These are phyloP conservation scores for Eimeria maxima DNA, from an alignment of 169 alveolate species.

Conservation along the genomic window DNA sequence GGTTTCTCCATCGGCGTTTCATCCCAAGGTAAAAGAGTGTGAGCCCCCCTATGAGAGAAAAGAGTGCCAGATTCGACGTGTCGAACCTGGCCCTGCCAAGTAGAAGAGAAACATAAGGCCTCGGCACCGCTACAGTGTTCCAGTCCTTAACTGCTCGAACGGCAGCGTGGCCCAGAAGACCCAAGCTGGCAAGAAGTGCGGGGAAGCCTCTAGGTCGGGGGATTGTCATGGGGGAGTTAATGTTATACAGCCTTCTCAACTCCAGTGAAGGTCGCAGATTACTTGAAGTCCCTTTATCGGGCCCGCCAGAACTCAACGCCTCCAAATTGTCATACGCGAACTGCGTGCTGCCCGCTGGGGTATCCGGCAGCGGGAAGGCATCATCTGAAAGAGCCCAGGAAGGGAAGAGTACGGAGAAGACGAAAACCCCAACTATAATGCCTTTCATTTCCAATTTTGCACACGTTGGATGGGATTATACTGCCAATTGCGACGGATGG, in stretches of 20 bases:
- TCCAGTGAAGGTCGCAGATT: slow-evolving; percentile 4
- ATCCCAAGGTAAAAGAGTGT: slow-evolving; percentile 1
- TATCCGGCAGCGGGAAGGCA: background rate
- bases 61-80: slow-evolving; percentile 12
- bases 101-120: background rate
- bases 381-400: background rate
- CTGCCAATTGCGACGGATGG: too few species aligned
- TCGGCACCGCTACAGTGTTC: slow-evolving; percentile 19
- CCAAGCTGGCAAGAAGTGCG: slow-evolving; percentile 25
- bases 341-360: too few species aligned
- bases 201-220: slow-evolving; percentile 63
- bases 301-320: too few species aligned
- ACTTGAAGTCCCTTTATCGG: background rate
- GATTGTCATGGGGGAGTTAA: background rate
- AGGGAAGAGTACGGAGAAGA: background rate
- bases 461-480: background rate
- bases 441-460: background rate
- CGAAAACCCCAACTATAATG: background rate
- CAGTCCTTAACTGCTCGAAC: slow-evolving; percentile 3
- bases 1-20: slow-evolving; percentile 20
- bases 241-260: slow-evolving; percentile 16
- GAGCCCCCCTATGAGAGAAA: background rate
- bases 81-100: slow-evolving; percentile 53
- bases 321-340: too few species aligned
- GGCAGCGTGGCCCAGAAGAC: slow-evolving; percentile 56